A percentile compares a stretch with the other conserved stretches of the same genome.
Evolutionary conservation across 108 stramenopile species (phyloP).

Genomic region (Thalassiosira profunda): DNA sequence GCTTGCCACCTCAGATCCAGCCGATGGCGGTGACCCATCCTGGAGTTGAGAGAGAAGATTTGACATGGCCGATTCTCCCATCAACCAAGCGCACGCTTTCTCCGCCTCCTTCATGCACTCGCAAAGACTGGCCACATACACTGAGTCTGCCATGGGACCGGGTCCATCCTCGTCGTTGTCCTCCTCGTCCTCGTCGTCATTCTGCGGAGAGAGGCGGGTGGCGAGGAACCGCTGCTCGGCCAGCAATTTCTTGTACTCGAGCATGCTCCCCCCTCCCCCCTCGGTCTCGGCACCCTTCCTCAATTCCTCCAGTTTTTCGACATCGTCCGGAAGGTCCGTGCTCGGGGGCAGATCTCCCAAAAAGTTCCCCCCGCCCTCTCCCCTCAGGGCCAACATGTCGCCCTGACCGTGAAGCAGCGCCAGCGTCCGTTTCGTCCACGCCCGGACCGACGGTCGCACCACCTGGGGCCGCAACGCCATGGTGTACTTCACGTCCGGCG

Average conservation of each 20-base stretch:
- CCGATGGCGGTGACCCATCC: background rate
- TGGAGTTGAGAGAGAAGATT: constrained; percentile 6
- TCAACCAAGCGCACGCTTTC: constrained; percentile 41
- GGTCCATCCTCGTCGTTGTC: constrained; percentile 18
- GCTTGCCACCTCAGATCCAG: background rate
- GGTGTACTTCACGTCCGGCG: constrained; percentile 64
- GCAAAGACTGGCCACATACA: constrained; percentile 25
- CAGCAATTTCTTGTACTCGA: constrained; percentile 31
- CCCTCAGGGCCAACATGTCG: constrained; percentile 4
- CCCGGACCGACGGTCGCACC: constrained; percentile 73
- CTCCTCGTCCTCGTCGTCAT: constrained; percentile 39
- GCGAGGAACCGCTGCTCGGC: constrained; percentile 63
- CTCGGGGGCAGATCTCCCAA: constrained; percentile 43
- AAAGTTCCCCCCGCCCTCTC: background rate
- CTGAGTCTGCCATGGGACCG: constrained; percentile 29
- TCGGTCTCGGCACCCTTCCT: background rate
- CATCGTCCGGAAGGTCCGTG: constrained; percentile 58
- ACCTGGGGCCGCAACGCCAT: constrained; percentile 59
- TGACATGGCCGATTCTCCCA: constrained; percentile 13
- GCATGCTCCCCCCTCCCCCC: background rate
- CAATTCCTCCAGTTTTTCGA: constrained; percentile 18
- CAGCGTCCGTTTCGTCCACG: constrained; percentile 68
- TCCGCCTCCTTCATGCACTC: constrained; percentile 25
- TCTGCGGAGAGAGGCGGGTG: constrained; percentile 56
- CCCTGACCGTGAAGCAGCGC: constrained; percentile 43